Percentiles rank a stretch among this genome's conserved stretches.
phyloP scores from a whole-genome alignment of 192 early-diverging fungal genomes.

The Dimargaris xerosporica region DNA sequence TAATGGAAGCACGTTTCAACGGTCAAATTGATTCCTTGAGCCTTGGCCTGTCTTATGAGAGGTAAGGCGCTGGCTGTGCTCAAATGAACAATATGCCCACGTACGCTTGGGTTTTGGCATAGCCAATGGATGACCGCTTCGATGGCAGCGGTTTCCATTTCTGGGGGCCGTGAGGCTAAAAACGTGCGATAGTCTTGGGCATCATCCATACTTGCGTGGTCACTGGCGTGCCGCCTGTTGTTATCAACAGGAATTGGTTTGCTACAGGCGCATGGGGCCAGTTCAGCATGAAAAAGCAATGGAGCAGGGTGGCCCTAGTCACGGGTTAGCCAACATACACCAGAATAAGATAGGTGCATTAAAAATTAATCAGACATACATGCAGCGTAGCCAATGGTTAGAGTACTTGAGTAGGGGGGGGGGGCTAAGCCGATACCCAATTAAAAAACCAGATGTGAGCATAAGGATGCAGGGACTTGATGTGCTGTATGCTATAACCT shows the following conservation, averaged over 20 bases:
- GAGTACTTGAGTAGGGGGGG: no score
- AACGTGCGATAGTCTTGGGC: conserved; percentile 48
- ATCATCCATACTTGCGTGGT: conserved; percentile 15
- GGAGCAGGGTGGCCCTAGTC: conserved; percentile 25
- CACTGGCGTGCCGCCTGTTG: conserved; percentile 17
- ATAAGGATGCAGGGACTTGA: no score
- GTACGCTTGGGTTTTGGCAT: conserved; percentile 49
- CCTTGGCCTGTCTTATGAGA: conserved; percentile 52
- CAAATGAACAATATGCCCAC: conserved; percentile 67
- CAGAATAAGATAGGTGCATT: background rate
- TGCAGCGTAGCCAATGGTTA: no score
- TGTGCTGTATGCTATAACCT: no score
- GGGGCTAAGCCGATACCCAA: no score
- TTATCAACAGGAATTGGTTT: conserved; percentile 7
- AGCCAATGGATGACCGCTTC: conserved; percentile 52
- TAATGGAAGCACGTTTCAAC: conserved; percentile 80
- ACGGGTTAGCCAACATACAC: no score
- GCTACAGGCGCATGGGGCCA: conserved; percentile 20
- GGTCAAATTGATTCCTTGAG: conserved; percentile 48
- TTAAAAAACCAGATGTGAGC: no score
- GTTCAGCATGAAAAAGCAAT: conserved; percentile 72
- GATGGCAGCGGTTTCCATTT: conserved; percentile 58
- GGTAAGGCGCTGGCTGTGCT: conserved; percentile 62
- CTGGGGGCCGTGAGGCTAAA: conserved; percentile 50
- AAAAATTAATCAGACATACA: no score